Conservation (phyloP, 306 rosid genomes). For the Rosa persica region DNA sequence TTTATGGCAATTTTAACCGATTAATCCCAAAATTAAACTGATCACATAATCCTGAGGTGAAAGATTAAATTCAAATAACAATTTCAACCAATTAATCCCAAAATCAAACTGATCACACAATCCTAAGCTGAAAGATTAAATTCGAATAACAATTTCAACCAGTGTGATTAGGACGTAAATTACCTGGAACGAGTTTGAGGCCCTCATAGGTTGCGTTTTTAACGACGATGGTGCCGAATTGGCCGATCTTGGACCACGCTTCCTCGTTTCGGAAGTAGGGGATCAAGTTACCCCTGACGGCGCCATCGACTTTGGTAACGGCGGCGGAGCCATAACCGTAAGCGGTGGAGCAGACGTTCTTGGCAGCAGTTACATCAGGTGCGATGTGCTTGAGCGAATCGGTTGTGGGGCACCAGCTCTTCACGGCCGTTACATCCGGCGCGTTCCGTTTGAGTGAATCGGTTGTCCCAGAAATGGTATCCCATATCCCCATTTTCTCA, state of each 20-base stretch:
- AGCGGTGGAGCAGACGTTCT: neutral
- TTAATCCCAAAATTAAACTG: no score
- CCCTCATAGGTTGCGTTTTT: neutral
- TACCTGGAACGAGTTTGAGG: slow-evolving; percentile 22
- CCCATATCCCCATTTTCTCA: neutral
- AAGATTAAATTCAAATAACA: no score
- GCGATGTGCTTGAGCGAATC: slow-evolving; percentile 6
- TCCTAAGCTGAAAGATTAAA: neutral
- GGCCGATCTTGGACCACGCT: slow-evolving; percentile 1
- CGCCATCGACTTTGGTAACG: slow-evolving; percentile 4
- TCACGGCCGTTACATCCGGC: neutral
- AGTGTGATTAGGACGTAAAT: neutral
- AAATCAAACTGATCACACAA: neutral
- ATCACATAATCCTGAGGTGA: no score
- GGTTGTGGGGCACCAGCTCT: neutral
- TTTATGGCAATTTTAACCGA: no score
- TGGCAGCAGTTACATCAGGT: slow-evolving; percentile 11
- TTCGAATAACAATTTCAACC: neutral
- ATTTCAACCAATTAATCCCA: neutral
- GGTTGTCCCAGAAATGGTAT: neutral
- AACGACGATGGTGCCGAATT: neutral
- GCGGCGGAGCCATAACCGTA: slow-evolving; percentile 8
- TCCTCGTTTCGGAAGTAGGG: neutral
- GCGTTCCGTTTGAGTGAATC: slow-evolving; percentile 5
- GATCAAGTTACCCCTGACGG: neutral